These are phyloP conservation scores for Camptophora hylomeconis DNA, from an alignment of 2,329 filamentous ascomycete genomes.

Conservation along the genomic window DNA sequence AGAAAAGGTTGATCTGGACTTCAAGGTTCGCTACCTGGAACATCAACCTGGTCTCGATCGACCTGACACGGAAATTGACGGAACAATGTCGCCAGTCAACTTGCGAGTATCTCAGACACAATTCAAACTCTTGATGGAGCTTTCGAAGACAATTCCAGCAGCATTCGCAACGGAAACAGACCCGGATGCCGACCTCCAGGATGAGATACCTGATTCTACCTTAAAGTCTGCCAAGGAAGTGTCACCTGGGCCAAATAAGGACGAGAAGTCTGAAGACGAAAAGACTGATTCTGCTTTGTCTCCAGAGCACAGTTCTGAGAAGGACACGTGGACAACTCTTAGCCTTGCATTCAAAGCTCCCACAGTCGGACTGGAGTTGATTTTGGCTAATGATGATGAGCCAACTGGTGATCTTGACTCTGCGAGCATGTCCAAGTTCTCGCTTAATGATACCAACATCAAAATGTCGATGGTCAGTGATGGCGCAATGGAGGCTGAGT, in stretches of 20 bases:
- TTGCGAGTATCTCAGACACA: slow-evolving; percentile 81
- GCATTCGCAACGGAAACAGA: slow-evolving; percentile 69
- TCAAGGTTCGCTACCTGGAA: slow-evolving; percentile 83
- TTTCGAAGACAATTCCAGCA: slow-evolving; percentile 75
- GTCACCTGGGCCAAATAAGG: slow-evolving; percentile 26
- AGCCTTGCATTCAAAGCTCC: slow-evolving; percentile 84
- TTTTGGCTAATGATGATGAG: slow-evolving; percentile 60
- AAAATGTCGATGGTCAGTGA: slow-evolving; percentile 92
- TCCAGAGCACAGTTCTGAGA: slow-evolving; percentile 57
- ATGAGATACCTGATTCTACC: slow-evolving; percentile 50
- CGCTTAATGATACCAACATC: slow-evolving; percentile 78
- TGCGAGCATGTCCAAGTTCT: slow-evolving; percentile 84
- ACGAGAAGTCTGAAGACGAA: too few species aligned
- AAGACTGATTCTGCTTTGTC: slow-evolving; percentile 47
- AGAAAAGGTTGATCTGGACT: slow-evolving; percentile 87
- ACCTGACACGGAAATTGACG: slow-evolving; percentile 83
- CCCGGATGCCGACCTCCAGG: slow-evolving; percentile 58
- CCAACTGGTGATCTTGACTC: slow-evolving; percentile 67
- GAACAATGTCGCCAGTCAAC: slow-evolving; percentile 86
- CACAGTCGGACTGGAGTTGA: slow-evolving; percentile 76
- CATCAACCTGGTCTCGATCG: slow-evolving; percentile 64
- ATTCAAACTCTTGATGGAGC: slow-evolving; percentile 73
- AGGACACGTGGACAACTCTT: slow-evolving; percentile 78
- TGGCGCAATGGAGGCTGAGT: slow-evolving; percentile 78
- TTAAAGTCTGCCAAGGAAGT: slow-evolving; percentile 32